Percentiles rank a stretch among this genome's conserved stretches.
These are phyloP conservation scores for Erodium trifolium DNA, from an alignment of 441 rosid genomes.

Conservation along the genomic window DNA sequence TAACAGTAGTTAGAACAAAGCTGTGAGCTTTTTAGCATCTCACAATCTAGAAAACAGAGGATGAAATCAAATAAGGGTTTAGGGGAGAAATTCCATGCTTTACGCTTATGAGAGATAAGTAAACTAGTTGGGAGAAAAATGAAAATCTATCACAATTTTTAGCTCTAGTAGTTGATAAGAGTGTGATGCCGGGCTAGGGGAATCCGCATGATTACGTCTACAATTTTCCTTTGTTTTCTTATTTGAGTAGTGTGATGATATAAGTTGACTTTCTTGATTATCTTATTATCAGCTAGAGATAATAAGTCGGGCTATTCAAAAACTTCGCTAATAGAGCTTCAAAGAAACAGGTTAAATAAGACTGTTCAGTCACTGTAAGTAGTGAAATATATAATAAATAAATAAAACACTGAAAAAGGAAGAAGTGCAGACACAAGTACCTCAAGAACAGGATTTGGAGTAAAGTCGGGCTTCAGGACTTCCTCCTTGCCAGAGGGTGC, in stretches of 20 bases:
- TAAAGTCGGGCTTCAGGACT: conserved; percentile 59
- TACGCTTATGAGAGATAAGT: neutral
- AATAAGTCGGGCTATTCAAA: neutral
- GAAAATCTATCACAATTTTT: neutral
- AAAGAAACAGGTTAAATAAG: neutral
- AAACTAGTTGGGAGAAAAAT: neutral
- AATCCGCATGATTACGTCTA: neutral
- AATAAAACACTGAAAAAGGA: neutral
- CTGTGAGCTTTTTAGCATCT: neutral
- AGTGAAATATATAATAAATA: too few species aligned
- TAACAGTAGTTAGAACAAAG: neutral
- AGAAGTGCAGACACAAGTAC: conserved; percentile 27
- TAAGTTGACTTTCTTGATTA: neutral
- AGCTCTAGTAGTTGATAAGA: neutral
- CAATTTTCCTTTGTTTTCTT: neutral
- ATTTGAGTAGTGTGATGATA: neutral
- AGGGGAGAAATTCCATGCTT: neutral
- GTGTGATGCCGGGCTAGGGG: neutral
- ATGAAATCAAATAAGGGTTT: neutral
- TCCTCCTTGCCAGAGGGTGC: conserved; percentile 65
- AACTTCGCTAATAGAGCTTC: neutral
- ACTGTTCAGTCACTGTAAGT: neutral
- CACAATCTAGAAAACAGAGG: neutral
- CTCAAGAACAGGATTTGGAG: conserved; percentile 85
- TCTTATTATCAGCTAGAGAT: neutral